Conservation (phyloP, 2,329 filamentous ascomycete genomes). For the Pyricularia pennisetigena region DNA sequence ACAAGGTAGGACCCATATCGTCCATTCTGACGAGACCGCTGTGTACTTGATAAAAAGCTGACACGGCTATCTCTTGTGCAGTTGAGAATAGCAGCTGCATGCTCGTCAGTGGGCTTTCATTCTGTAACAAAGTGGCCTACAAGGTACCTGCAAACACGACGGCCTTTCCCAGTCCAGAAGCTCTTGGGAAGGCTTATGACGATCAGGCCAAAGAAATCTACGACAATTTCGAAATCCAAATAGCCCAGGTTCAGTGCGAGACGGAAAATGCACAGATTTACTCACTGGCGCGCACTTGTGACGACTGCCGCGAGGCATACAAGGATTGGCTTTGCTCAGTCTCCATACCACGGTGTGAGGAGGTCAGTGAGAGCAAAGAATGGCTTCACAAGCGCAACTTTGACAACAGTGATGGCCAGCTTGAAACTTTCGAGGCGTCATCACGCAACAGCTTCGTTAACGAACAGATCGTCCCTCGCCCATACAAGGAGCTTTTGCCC, state of each 20-base stretch:
- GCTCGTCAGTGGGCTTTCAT: conserved; percentile 75
- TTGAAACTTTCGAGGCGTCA: conserved; percentile 32
- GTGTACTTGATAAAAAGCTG: neutral
- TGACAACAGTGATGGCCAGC: conserved; percentile 30
- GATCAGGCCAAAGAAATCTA: conserved; percentile 60
- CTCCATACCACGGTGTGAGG: conserved; percentile 83
- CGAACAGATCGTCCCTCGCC: conserved; percentile 61
- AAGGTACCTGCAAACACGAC: conserved; percentile 72
- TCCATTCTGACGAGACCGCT: neutral
- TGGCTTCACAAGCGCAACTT: conserved; percentile 64
- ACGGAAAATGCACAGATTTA: conserved; percentile 64
- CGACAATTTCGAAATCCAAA: conserved; percentile 67
- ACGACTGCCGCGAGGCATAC: conserved; percentile 70
- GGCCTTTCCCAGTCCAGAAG: conserved; percentile 45
- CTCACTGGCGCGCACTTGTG: conserved; percentile 69
- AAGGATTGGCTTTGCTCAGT: conserved; percentile 94
- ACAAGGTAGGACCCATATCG: conserved; percentile 43
- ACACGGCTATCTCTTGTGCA: neutral
- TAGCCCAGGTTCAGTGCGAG: conserved; percentile 81
- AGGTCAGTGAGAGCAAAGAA: conserved; percentile 48
- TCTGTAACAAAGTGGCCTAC: conserved; percentile 84
- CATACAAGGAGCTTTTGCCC: conserved; percentile 87
- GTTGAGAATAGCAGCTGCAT: conserved; percentile 57
- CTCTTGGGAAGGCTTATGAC: conserved; percentile 69
- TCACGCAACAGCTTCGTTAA: conserved; percentile 71